Percentiles rank a stretch among this genome's conserved stretches.
Evolutionary conservation across 2,329 filamentous ascomycete genomes (phyloP).

Genomic region (Cytospora mali): DNA sequence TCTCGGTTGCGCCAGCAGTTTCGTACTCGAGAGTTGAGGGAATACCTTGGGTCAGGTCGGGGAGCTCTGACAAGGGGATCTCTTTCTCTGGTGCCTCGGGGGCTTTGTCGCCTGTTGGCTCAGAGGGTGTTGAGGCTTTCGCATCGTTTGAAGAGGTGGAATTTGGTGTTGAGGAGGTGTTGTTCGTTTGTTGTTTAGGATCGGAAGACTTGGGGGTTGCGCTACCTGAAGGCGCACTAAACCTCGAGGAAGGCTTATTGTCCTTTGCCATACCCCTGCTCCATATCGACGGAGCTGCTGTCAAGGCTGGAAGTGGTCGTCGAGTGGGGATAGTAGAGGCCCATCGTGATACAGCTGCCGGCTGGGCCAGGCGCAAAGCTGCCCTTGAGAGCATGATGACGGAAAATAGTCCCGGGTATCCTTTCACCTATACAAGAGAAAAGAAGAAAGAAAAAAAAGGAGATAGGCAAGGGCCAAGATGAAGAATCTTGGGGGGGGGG

Average conservation of each 20-base stretch:
- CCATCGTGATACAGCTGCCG: conserved; percentile 37
- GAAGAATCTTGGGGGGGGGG: not conserved
- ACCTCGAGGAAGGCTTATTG: conserved; percentile 36
- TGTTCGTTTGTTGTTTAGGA: conserved; percentile 24
- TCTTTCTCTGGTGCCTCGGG: conserved; percentile 44
- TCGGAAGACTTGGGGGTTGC: conserved; percentile 17
- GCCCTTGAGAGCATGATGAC: conserved; percentile 44
- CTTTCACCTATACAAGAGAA: not conserved
- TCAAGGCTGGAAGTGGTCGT: conserved; percentile 32
- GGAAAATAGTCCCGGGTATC: not conserved
- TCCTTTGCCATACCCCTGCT: conserved; percentile 47
- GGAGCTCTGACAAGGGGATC: conserved; percentile 69
- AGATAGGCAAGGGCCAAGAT: not conserved
- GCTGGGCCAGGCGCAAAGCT: conserved; percentile 42
- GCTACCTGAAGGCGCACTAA: conserved; percentile 28
- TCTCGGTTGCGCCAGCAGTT: conserved; percentile 51
- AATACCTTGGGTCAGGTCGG: conserved; percentile 91
- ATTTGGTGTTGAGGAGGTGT: conserved; percentile 13
- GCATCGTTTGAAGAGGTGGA: conserved; percentile 15
- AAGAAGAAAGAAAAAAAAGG: not conserved
- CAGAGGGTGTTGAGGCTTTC: conserved; percentile 18
- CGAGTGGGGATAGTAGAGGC: conserved; percentile 33
- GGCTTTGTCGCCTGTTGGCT: conserved; percentile 19
- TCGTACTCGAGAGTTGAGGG: conserved; percentile 88
- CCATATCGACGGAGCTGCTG: conserved; percentile 43